Percentiles rank a stretch among this genome's conserved stretches.
Evolutionary conservation across 305 asterid genomes (phyloP).

Genomic region (Fraxinus angustifolia): DNA sequence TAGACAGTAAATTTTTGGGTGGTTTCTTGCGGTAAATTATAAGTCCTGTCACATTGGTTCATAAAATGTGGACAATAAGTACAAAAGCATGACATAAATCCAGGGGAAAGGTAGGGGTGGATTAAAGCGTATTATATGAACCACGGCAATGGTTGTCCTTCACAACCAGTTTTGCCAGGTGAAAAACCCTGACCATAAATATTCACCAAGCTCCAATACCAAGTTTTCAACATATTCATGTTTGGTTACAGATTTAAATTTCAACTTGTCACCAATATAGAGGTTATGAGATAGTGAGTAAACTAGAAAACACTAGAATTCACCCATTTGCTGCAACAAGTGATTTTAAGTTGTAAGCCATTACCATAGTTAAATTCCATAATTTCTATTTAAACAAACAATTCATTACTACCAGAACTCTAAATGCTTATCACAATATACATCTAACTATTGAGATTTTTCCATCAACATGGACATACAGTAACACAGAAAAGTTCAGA

Average conservation of each 20-base stretch:
- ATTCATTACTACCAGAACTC: not conserved
- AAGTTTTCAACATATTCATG: not conserved
- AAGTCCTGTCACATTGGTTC: not conserved
- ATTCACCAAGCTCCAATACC: not conserved
- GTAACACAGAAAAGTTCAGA: not conserved
- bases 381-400: not conserved
- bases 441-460: not conserved
- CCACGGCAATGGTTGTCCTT: not conserved
- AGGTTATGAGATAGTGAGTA: not conserved
- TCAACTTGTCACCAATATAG: not conserved
- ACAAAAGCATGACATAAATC: not conserved
- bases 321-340: not conserved
- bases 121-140: not conserved
- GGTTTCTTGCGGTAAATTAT: not conserved
- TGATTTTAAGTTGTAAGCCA: not conserved
- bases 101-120: not conserved
- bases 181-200: not conserved
- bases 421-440: not conserved
- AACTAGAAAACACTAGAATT: not conserved
- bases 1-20: not conserved
- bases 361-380: not conserved
- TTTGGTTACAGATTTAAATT: not conserved
- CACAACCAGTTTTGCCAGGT: not conserved
- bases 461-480: not conserved
- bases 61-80: not conserved